Base-by-base conservation (phyloP, 2,329 filamentous ascomycete genomes). In the Trichophyton equinum region DNA sequence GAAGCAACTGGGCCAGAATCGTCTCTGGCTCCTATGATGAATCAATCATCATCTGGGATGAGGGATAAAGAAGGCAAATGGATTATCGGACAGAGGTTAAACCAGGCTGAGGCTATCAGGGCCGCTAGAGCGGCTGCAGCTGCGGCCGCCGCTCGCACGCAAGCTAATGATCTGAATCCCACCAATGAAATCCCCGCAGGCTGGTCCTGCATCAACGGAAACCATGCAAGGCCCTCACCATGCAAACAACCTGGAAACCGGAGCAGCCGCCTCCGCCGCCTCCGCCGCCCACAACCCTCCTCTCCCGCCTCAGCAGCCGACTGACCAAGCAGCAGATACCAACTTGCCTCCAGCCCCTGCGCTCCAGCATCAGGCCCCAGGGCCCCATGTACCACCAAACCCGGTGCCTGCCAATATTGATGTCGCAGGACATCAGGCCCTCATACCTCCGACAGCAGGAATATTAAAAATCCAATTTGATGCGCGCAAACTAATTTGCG, bases 381-480 rank as follows among this genome's bases (percentile, higher is more conserved):
- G 6, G 13, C 15, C n/a, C 51, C 25, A 5, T 13, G 51, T n/a
- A 56, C 51, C 30, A n/a, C 25, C 33, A 38, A 56, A 56, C 33
- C 51, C 7, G 3, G 9, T 9, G n/a, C 20, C 20, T n/a, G 51
- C 51, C 25, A 25, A n/a, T 47, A 25, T 25, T 3, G 44, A 47
- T 13, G 20, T 7, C 6, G 18, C 18, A 8, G 44, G 44, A 18
- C n/a, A 47, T 47, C n/a, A 20, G 11, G n/a, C 20, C 9, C 18
- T 13, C n/a, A 22, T 47, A 22, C 44, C 44, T 47, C 44, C 44
- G 20, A 47, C 82, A 9, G 74, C 49, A 53, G 49, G 94, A 25
- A 88, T 99, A 2, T 99, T 97, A 79, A 99, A 99, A 74, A 79
- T 97, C 40, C 94, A 99, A 72, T 99, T 96, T 67, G 94, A 99